phyloP scores from a whole-genome alignment of 257 asterid species.

The Lavandula angustifolia region DNA sequence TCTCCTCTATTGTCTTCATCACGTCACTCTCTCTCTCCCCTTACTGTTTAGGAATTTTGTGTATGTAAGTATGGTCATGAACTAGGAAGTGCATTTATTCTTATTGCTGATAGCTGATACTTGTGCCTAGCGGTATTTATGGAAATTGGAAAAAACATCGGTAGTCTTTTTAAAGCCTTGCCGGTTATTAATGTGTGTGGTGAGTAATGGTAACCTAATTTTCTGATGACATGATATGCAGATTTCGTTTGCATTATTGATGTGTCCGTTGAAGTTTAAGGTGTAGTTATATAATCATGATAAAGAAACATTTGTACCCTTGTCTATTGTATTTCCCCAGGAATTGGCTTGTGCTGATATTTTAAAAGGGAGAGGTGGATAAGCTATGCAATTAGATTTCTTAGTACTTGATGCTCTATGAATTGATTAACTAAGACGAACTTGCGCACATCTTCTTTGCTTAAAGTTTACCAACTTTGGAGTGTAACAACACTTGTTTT shows the following conservation, averaged over 20 bases:
- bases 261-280: not conserved
- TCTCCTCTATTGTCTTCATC: no score
- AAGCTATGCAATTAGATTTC: not conserved
- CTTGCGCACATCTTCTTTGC: not conserved
- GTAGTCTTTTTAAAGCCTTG: no score
- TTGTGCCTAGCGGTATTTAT: no score
- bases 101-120: no score
- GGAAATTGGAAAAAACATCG: no score
- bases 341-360: not conserved
- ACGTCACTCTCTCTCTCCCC: no score
- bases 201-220: not conserved
- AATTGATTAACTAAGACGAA: not conserved
- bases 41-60: no score
- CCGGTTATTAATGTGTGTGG: not conserved
- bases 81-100: no score
- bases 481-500: not conserved
- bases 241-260: not conserved
- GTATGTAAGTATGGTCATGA: no score
- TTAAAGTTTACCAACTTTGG: not conserved
- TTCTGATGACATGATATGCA: not conserved
- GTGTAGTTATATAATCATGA: not conserved
- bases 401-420: not conserved
- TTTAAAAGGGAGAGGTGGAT: slow-evolving; percentile 4
- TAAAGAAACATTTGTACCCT: not conserved
- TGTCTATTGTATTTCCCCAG: not conserved